phyloP scores from a whole-genome alignment of 2,329 filamentous ascomycete genomes.

The Alternaria infectoria region DNA sequence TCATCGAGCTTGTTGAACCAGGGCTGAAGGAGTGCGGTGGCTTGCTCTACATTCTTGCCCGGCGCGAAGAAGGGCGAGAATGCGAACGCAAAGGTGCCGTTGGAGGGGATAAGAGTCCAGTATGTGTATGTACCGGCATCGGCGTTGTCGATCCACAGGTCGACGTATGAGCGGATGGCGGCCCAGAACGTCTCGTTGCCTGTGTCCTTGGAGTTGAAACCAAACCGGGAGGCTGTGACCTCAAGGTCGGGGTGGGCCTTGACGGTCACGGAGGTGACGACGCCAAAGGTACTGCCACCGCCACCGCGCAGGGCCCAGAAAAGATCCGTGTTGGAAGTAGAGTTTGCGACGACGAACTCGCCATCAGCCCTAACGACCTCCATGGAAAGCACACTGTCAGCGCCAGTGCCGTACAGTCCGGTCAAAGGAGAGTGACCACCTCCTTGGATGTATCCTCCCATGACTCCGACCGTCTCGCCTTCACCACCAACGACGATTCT shows the following conservation, averaged over 20 bases:
- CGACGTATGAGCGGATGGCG: conserved; percentile 35
- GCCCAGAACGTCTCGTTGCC: conserved; percentile 47
- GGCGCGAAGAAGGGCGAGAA: conserved; percentile 47
- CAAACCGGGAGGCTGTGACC: conserved; percentile 40
- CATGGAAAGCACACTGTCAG: conserved; percentile 45
- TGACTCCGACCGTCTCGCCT: conserved; percentile 59
- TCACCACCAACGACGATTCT: conserved; percentile 61
- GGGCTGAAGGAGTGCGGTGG: conserved; percentile 39
- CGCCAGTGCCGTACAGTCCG: conserved; percentile 50
- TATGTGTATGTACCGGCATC: conserved; percentile 46
- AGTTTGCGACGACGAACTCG: conserved; percentile 38
- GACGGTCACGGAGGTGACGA: conserved; percentile 43
- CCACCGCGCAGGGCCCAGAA: conserved; percentile 48
- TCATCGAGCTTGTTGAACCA: conserved; percentile 39
- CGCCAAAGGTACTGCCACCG: conserved; percentile 44
- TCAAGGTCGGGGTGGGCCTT: conserved; percentile 43
- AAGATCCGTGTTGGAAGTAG: conserved; percentile 38
- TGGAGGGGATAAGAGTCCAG: conserved; percentile 40
- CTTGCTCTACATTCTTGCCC: conserved; percentile 38
- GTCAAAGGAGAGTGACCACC: conserved; percentile 64
- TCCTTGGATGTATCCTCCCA: conserved; percentile 53
- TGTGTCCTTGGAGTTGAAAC: conserved; percentile 39
- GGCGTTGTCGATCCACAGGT: conserved; percentile 44
- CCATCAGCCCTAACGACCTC: conserved; percentile 44
- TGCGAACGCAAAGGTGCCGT: conserved; percentile 40